Evolutionary conservation across 352 stramenopile species (phyloP).

Genomic region (Globisporangium parvum): DNA sequence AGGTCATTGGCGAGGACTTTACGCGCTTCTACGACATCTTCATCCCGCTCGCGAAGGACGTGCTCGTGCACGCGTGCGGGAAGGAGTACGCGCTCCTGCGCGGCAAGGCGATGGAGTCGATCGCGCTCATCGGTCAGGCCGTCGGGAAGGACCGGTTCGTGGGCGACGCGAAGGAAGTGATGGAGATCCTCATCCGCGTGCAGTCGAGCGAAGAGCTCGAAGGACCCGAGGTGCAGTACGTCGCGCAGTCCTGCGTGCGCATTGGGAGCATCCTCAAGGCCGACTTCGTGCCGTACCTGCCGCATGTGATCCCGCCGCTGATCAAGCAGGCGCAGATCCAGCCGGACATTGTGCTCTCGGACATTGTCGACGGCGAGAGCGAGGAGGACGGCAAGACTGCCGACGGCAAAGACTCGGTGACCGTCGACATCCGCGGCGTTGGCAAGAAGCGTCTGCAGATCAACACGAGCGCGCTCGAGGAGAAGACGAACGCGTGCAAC

Average conservation of each 20-base stretch:
- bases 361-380: constrained; percentile 50
- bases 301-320: constrained; percentile 75
- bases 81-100: constrained; percentile 76
- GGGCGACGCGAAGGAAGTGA: constrained; percentile 74
- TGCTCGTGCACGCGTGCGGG: constrained; percentile 70
- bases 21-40: constrained; percentile 82
- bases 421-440: constrained; percentile 66
- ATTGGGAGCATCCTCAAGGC: constrained; percentile 84
- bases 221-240: constrained; percentile 78
- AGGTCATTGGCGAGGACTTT: constrained; percentile 79
- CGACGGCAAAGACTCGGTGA: constrained; percentile 68
- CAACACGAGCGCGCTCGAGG: constrained; percentile 80
- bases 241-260: constrained; percentile 81
- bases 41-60: constrained; percentile 82
- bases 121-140: constrained; percentile 82
- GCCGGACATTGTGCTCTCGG: constrained; percentile 73
- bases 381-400: constrained; percentile 49
- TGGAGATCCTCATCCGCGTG: constrained; percentile 80
- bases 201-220: constrained; percentile 66
- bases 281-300: constrained; percentile 84
- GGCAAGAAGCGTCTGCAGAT: constrained; percentile 85
- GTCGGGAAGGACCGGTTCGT: constrained; percentile 83
- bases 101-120: constrained; percentile 86
- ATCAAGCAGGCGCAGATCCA: constrained; percentile 77
- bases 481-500: constrained; percentile 85